A percentile compares a stretch with the other conserved stretches of the same genome.
phyloP scores from a whole-genome alignment of 768 basidiomycete genomes.

The Leccinum disarticulatum region DNA sequence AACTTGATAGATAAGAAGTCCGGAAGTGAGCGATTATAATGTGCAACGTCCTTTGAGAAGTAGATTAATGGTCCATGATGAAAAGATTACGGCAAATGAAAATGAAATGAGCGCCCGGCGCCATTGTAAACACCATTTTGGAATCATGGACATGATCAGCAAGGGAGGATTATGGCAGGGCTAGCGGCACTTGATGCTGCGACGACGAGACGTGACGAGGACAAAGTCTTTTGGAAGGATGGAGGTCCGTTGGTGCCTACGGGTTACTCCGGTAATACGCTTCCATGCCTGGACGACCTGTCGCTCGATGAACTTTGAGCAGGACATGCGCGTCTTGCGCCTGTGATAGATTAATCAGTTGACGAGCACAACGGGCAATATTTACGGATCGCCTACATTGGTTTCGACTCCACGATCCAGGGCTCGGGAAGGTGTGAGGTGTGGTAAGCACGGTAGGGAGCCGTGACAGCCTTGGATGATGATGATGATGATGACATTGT shows the following conservation, averaged over 20 bases:
- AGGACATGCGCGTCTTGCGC: constrained; percentile 30
- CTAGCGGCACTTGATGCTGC: constrained; percentile 46
- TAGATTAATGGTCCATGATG: constrained; percentile 5
- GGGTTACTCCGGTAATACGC: constrained; percentile 51
- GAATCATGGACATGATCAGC: constrained; percentile 17
- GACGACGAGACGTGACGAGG: constrained; percentile 54
- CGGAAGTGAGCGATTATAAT: neutral
- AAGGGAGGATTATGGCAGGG: neutral
- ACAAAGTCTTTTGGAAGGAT: constrained; percentile 61
- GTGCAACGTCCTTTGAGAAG: constrained; percentile 11
- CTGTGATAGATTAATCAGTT: constrained; percentile 12
- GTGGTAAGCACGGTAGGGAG: constrained; percentile 16
- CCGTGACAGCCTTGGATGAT: constrained; percentile 4
- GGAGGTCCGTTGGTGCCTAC: constrained; percentile 52
- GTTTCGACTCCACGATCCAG: constrained; percentile 28
- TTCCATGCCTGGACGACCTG: constrained; percentile 64
- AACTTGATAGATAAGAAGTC: neutral
- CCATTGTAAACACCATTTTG: constrained; percentile 11
- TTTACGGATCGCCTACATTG: constrained; percentile 18
- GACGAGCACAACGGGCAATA: neutral
- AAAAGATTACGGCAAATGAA: neutral
- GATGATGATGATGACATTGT: constrained; percentile 10
- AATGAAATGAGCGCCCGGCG: constrained; percentile 14
- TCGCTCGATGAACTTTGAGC: constrained; percentile 53
- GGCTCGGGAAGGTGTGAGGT: constrained; percentile 18